These are phyloP conservation scores for Colletotrichum sp. DNA, from an alignment of 2,329 filamentous ascomycete species.

Conservation along the genomic window DNA sequence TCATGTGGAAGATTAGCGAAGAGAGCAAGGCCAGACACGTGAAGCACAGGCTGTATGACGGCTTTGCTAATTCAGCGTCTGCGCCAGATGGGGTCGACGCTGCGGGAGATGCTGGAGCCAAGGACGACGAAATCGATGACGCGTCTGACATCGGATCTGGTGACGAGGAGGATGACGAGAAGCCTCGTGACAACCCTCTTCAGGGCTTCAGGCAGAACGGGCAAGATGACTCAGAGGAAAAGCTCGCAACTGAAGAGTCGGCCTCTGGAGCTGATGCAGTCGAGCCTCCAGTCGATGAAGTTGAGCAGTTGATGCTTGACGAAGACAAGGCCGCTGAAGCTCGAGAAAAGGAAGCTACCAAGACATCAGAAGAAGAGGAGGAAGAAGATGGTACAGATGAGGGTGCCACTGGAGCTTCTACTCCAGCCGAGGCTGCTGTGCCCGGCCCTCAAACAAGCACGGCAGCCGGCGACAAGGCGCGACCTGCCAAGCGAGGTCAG, in stretches of 20 bases:
- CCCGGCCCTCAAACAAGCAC: slow-evolving; percentile 20
- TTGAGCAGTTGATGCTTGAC: slow-evolving; percentile 11
- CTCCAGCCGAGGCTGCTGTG: slow-evolving; percentile 1
- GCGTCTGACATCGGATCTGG: slow-evolving; percentile 39
- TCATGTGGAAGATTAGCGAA: slow-evolving; percentile 88
- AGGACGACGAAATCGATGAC: slow-evolving; percentile 32
- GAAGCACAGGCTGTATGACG: slow-evolving; percentile 63
- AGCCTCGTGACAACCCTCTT: slow-evolving; percentile 41
- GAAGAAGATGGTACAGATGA: slow-evolving; percentile 24
- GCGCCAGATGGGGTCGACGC: neutral
- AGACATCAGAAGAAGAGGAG: slow-evolving; percentile 9
- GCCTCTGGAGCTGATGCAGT: neutral
- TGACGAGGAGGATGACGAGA: slow-evolving; percentile 31
- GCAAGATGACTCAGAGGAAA: slow-evolving; percentile 31
- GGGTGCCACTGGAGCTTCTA: slow-evolving; percentile 2
- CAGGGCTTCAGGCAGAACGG: slow-evolving; percentile 31
- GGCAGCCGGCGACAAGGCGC: slow-evolving; percentile 48
- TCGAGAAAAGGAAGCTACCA: neutral
- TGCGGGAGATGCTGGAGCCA: slow-evolving; percentile 23
- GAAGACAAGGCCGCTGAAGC: slow-evolving; percentile 25
- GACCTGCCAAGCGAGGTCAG: slow-evolving; percentile 71
- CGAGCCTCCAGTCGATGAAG: slow-evolving; percentile 19
- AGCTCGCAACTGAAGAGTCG: slow-evolving; percentile 20
- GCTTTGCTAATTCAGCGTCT: slow-evolving; percentile 26
- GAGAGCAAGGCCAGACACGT: slow-evolving; percentile 83